Percentiles rank a stretch among this genome's conserved stretches.
phyloP scores from a whole-genome alignment of 768 basidiomycete species.

The Boletus fagicola region DNA sequence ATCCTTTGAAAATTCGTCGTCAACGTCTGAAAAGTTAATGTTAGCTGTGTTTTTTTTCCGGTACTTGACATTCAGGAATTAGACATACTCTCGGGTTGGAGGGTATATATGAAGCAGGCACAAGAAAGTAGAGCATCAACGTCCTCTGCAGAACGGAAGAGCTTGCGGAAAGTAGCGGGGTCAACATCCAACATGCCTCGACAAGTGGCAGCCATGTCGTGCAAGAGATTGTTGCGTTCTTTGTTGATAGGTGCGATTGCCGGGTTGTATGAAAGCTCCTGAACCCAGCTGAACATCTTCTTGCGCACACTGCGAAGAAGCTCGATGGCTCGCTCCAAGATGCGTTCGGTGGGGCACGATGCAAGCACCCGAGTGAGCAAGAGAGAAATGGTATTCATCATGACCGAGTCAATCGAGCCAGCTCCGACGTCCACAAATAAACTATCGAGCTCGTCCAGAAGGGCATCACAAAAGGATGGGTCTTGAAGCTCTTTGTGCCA shows the following conservation, averaged over 20 bases:
- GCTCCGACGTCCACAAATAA: not conserved
- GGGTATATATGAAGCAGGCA: conserved; percentile 19
- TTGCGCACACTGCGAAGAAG: not conserved
- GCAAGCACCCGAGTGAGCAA: not conserved
- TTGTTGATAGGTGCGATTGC: not conserved
- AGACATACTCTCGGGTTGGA: not conserved
- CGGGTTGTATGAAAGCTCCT: not conserved
- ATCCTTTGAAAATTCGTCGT: too few species aligned
- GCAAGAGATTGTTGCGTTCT: not conserved
- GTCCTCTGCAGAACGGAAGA: conserved; percentile 18
- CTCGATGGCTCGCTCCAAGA: not conserved
- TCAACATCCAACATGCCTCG: not conserved
- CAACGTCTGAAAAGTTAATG: too few species aligned
- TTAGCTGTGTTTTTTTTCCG: too few species aligned
- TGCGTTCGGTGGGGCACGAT: not conserved
- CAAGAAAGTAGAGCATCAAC: conserved; percentile 22
- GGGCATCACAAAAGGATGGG: not conserved
- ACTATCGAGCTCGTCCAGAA: not conserved
- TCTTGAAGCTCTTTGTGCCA: not conserved
- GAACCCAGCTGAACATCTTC: not conserved
- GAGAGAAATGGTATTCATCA: conserved; percentile 30
- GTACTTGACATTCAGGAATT: not conserved
- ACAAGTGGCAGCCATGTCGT: not conserved
- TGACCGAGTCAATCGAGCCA: conserved; percentile 23
- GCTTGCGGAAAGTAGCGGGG: not conserved